Conservation (phyloP, 805 yeast species). For the Candida germanica region DNA sequence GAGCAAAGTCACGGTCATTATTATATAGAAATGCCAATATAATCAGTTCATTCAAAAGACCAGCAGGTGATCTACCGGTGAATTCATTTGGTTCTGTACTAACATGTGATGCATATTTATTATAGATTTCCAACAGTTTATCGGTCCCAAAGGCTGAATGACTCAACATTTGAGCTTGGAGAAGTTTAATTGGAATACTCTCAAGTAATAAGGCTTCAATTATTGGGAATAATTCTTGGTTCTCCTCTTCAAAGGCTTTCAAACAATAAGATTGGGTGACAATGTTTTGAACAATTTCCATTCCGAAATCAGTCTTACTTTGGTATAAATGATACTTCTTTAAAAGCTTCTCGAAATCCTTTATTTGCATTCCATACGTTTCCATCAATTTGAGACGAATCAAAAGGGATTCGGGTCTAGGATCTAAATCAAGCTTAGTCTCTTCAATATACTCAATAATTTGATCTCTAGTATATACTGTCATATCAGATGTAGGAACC, state of each 20-base stretch:
- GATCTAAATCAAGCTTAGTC: constrained; percentile 22
- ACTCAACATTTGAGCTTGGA: constrained; percentile 43
- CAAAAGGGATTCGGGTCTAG: constrained; percentile 25
- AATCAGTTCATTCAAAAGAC: constrained; percentile 46
- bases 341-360: constrained; percentile 28
- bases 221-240: constrained; percentile 27
- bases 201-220: constrained; percentile 37
- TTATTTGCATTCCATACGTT: constrained; percentile 27
- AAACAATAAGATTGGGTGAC: constrained; percentile 40
- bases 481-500: neutral
- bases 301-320: constrained; percentile 34
- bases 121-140: constrained; percentile 42
- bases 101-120: constrained; percentile 40
- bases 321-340: constrained; percentile 40
- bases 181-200: constrained; percentile 25
- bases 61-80: constrained; percentile 38
- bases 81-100: constrained; percentile 27
- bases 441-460: constrained; percentile 21
- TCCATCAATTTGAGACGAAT: constrained; percentile 32
- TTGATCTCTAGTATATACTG: constrained; percentile 1
- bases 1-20: constrained; percentile 53
- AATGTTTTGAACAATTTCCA: constrained; percentile 40
- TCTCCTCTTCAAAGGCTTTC: constrained; percentile 33
- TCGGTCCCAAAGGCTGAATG: constrained; percentile 38
- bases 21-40: constrained; percentile 41